These are phyloP conservation scores for Moesziomyces globuligerus DNA, from an alignment of 1,284 basidiomycete genomes.

Conservation along the genomic window DNA sequence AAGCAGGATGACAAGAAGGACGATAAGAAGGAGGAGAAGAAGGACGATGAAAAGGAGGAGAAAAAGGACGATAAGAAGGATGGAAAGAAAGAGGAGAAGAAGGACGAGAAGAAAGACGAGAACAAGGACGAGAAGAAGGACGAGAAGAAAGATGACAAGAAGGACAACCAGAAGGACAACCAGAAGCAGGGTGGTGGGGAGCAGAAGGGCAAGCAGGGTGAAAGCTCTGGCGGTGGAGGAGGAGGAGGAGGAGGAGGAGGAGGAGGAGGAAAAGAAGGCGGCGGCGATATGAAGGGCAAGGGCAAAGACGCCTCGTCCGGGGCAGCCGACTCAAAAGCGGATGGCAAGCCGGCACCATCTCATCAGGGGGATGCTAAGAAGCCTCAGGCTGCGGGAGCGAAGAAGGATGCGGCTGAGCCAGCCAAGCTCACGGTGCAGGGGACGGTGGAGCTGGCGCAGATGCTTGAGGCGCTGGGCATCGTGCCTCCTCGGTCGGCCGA, in stretches of 20 bases:
- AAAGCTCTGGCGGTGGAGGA: no score
- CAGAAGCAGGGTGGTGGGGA: no score
- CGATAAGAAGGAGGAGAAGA: background rate
- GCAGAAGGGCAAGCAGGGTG: no score
- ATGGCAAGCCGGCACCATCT: no score
- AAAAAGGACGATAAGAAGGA: constrained; percentile 1
- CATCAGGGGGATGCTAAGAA: no score
- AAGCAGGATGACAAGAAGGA: constrained; percentile 7
- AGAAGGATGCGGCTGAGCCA: constrained; percentile 5
- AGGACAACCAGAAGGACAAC: constrained; percentile 8
- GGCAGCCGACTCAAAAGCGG: constrained; percentile 1
- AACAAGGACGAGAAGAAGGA: background rate
- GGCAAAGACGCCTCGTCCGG: constrained; percentile 1
- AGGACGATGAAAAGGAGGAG: background rate
- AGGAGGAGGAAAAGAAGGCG: background rate
- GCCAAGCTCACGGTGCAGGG: constrained; percentile 17
- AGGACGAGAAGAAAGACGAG: background rate
- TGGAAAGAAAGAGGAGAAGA: background rate
- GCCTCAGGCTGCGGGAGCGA: background rate
- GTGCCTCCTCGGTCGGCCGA: no score
- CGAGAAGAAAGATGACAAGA: constrained; percentile 2
- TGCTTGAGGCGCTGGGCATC: constrained; percentile 22
- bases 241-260: background rate
- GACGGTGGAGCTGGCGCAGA: constrained; percentile 15
- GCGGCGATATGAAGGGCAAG: background rate